Base-by-base conservation (phyloP, 768 basidiomycete genomes). In the Suillus cothurnatus region DNA sequence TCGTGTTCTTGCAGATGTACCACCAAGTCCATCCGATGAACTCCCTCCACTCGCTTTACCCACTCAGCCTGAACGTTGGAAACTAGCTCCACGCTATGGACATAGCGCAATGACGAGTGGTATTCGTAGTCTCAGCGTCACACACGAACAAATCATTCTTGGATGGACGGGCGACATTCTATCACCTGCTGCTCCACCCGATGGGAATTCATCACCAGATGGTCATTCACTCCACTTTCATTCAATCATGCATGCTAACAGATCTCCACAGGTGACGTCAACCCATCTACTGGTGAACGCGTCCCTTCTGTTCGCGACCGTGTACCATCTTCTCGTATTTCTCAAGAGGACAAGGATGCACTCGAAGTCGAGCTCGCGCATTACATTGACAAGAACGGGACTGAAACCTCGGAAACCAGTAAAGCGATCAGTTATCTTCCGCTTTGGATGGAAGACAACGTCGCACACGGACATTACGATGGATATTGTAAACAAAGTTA, bases 401-500 rank as follows among this genome's bases (percentile, higher is more conserved):
- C 41, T 31, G 70, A 85, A 9, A n/a, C n/a, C n/a, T 86, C 87
- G 66, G 88, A 88, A 49, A 82, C 84, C 28, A 70, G 62, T 69
- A 75, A 19, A 76, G 81, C 53, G 76, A 79, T 39, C 75, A 86
- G 68, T 17, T 97, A 94, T 70, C 86, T 93, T 8, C 95, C 97
- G 6, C 93, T 99, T 15, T 97, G 93, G 93, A 81, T 96, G 41
- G 90, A 93, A 70, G 92, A 94, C 71, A 86, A 91, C 74, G 86
- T 95, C 45, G 95, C 94, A 26, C 93, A 95, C 71, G 94, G 91
- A 0, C 95, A 97, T 75, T 97, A 98, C 74, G 95, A 99, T 70
- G 96, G 95, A 0, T 98, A 97, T 76, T 98, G 96, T 86, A 99
- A 99, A 77, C 90, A 91, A 72, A 97, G 95, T 96, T 71, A 77